phyloP scores from a whole-genome alignment of 1,139 yeast species.

The Nakaseomyces kungkrabaensis region DNA sequence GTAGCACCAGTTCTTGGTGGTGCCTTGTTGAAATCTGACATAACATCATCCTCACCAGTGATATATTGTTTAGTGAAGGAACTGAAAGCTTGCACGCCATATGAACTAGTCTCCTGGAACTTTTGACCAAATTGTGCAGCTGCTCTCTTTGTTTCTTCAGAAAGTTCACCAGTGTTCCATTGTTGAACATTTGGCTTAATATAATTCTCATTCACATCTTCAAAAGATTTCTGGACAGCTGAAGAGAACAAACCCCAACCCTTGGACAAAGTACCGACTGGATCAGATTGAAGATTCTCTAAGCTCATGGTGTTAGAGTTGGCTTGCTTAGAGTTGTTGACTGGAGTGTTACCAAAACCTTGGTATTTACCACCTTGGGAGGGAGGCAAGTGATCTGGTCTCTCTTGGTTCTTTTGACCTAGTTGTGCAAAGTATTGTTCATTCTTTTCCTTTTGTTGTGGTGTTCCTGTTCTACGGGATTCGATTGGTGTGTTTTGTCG shows the following conservation, averaged over 20 bases:
- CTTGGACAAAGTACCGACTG: constrained; percentile 74
- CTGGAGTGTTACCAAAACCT: constrained; percentile 81
- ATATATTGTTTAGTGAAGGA: constrained; percentile 39
- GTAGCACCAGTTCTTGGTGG: constrained; percentile 10
- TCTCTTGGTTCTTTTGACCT: constrained; percentile 59
- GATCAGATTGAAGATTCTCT: constrained; percentile 75
- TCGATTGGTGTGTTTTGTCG: constrained; percentile 22
- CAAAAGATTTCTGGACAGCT: constrained; percentile 72
- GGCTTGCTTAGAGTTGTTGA: constrained; percentile 11
- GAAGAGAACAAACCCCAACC: constrained; percentile 93
- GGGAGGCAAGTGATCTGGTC: constrained; percentile 79
- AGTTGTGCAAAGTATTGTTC: constrained; percentile 75
- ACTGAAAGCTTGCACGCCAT: constrained; percentile 56
- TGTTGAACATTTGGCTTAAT: constrained; percentile 83
- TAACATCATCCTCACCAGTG: constrained; percentile 8
- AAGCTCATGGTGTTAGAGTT: constrained; percentile 44
- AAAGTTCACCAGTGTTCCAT: constrained; percentile 69
- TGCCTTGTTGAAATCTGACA: not conserved
- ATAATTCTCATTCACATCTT: constrained; percentile 77
- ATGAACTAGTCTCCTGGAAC: constrained; percentile 79
- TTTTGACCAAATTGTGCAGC: constrained; percentile 93
- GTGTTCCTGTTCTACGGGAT: constrained; percentile 35
- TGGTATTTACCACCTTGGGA: constrained; percentile 89
- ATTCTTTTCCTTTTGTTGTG: constrained; percentile 48
- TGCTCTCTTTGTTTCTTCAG: constrained; percentile 76